A percentile compares a stretch with the other conserved stretches of the same genome.
Conservation (phyloP, 441 rosid species). For the Populus trichocarpa region DNA sequence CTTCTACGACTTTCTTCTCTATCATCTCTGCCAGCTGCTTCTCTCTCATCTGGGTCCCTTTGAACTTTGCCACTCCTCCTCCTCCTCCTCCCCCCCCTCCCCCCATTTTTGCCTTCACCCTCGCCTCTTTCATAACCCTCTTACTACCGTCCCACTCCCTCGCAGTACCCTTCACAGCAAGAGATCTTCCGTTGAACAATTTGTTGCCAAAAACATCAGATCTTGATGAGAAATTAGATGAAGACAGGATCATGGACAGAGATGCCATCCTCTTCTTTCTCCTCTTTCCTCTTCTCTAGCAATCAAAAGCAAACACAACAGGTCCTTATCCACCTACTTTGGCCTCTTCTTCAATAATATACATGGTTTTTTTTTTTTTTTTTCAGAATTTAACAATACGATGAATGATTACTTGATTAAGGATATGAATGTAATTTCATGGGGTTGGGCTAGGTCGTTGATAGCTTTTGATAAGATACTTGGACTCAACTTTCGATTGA, state of each 20-base stretch:
- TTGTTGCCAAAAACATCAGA: not conserved
- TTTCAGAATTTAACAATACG: not conserved
- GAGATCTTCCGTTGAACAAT: not conserved
- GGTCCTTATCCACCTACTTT: not conserved
- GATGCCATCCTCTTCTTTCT: conserved; percentile 18
- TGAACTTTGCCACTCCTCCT: conserved; percentile 45
- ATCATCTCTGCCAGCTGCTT: conserved; percentile 66
- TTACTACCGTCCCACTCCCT: not conserved
- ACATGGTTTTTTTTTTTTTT: not conserved
- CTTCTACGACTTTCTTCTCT: conserved; percentile 60
- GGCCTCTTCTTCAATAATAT: not conserved
- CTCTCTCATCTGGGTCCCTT: conserved; percentile 67
- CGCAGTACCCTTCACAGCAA: not conserved
- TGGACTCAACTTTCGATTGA: too few species aligned
- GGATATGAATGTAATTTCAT: not conserved
- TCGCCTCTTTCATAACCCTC: conserved; percentile 1
- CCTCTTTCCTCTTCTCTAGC: not conserved
- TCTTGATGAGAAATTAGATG: not conserved
- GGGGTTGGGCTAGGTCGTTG: not conserved
- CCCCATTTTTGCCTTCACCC: conserved; percentile 19
- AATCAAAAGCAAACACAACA: not conserved
- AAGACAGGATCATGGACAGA: not conserved
- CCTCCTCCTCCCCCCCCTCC: not conserved
- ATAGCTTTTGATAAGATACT: not conserved
- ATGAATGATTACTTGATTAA: not conserved